Evolutionary conservation across 345 rosid species (phyloP).

Genomic region (Aethionema arabicum): DNA sequence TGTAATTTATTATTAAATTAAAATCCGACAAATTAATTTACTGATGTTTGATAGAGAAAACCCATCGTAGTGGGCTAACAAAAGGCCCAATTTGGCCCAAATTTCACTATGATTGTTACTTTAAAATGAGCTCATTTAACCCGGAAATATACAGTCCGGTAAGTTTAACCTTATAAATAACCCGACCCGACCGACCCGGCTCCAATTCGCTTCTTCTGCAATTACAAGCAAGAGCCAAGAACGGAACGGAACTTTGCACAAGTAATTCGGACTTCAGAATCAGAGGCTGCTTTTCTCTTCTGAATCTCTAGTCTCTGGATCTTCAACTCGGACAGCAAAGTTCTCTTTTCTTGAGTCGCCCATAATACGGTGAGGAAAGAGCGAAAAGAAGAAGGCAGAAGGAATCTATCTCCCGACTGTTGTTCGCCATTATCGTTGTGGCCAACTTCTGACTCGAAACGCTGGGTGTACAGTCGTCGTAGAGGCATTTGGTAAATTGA

Average conservation of each 20-base stretch:
- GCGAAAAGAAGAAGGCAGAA: not conserved
- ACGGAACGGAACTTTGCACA: not conserved
- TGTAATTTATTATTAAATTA: too few relatives aligned
- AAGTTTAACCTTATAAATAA: not conserved
- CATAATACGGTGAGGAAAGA: not conserved
- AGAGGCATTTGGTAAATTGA: not conserved
- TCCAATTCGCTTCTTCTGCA: not conserved
- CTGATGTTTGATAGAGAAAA: too few relatives aligned
- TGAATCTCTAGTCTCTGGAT: conserved; percentile 1
- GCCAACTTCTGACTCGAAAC: conserved; percentile 12
- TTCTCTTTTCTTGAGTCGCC: not conserved
- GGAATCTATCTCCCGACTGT: conserved; percentile 8
- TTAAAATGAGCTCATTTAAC: too few relatives aligned
- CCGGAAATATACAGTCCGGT: conserved; percentile 8
- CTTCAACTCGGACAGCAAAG: not conserved
- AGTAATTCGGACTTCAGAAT: not conserved
- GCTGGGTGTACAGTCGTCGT: not conserved
- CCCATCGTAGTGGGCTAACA: too few relatives aligned
- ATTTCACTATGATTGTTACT: too few relatives aligned
- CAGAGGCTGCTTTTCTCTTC: conserved; percentile 8
- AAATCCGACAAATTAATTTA: too few relatives aligned
- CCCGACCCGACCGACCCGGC: conserved; percentile 32
- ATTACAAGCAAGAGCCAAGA: conserved; percentile 9
- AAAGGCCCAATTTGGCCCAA: conserved; percentile 3
- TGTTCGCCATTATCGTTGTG: conserved; percentile 6